Evolutionary conservation across 2,329 filamentous ascomycete genomes (phyloP), one percentile per base, ranked within the genome.

Genomic region (Colletotrichum chlorophyti): DNA sequence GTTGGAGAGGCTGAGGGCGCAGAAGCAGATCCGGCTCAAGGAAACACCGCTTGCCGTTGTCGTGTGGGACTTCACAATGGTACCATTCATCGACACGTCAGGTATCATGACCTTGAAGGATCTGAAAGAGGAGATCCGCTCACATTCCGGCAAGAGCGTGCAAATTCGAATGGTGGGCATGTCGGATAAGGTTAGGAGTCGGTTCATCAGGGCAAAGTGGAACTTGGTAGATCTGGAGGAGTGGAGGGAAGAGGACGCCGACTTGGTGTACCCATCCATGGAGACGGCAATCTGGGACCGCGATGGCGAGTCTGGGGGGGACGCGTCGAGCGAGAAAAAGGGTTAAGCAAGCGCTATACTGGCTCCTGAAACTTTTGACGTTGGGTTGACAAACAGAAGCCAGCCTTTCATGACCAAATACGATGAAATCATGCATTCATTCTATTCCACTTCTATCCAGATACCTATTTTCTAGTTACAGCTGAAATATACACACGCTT

Each of bases 1-100:
- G 8, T 72, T 84, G 0, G 69, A 68, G 0, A 74, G 75, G 11
- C 73, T 85, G 0, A 77, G 83, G 4, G 72, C 70, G 17, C 53
- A 69, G n/a, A 72, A 71, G 19, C 69, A 71, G 14, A 71, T 79
- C 31, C 31, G 43, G 4, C 51, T 55, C 57, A 59, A 50, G 17
- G 58, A 60, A 19, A 58, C 45, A 10, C 59, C 70, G 66, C 76
- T 86, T 14, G 71, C 73, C 0, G 68, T 81, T 2, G 74, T 86
- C 0, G 72, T 86, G 0, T 70, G 86, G 0, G 83, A 86, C 63
- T 80, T 86, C 51, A 69, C 69, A 1, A 76, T 77, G 57, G 79
- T 83, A 14, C 79, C 79, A 12, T 80, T 83, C 59, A 74, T 83
- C 10, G 83, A 86, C 55, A 76, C 77, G 0, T 86, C 83, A 0